Evolutionary conservation across 2,329 filamentous ascomycete species (phyloP).

Genomic region (Botrytis fragariae): DNA sequence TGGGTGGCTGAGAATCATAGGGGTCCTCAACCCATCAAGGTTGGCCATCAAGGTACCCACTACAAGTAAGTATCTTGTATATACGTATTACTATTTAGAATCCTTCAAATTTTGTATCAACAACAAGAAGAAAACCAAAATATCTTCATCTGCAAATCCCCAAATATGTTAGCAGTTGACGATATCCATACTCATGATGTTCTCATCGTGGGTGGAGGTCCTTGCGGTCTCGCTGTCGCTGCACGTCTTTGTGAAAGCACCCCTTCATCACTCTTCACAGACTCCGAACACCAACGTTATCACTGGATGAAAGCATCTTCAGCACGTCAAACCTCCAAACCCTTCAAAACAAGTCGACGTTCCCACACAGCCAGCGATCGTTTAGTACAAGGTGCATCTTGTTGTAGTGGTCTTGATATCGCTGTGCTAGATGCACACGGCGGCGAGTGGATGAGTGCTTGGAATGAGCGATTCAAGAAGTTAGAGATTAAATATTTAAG

Average conservation of each 20-base stretch:
- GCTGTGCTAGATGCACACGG: slow-evolving; percentile 66
- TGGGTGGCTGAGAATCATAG: background rate
- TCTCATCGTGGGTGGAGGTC: slow-evolving; percentile 62
- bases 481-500: slow-evolving; percentile 70
- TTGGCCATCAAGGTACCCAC: slow-evolving; percentile 23
- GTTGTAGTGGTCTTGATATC: slow-evolving; percentile 40
- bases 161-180: slow-evolving; percentile 19
- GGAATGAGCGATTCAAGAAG: slow-evolving; percentile 66
- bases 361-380: slow-evolving; percentile 41
- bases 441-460: slow-evolving; percentile 65
- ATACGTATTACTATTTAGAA: background rate
- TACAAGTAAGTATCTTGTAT: background rate
- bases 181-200: slow-evolving; percentile 55
- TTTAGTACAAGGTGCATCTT: slow-evolving; percentile 27
- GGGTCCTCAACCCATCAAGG: slow-evolving; percentile 8
- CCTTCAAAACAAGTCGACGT: slow-evolving; percentile 36
- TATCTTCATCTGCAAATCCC: background rate
- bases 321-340: slow-evolving; percentile 45
- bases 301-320: slow-evolving; percentile 66
- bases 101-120: background rate
- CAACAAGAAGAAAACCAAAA: background rate
- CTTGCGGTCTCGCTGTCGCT: slow-evolving; percentile 71
- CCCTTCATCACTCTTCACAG: slow-evolving; percentile 76
- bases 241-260: slow-evolving; percentile 69
- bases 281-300: slow-evolving; percentile 77